These are phyloP conservation scores for Fusarium falciforme DNA, from an alignment of 2,329 filamentous ascomycete genomes.

Conservation along the genomic window DNA sequence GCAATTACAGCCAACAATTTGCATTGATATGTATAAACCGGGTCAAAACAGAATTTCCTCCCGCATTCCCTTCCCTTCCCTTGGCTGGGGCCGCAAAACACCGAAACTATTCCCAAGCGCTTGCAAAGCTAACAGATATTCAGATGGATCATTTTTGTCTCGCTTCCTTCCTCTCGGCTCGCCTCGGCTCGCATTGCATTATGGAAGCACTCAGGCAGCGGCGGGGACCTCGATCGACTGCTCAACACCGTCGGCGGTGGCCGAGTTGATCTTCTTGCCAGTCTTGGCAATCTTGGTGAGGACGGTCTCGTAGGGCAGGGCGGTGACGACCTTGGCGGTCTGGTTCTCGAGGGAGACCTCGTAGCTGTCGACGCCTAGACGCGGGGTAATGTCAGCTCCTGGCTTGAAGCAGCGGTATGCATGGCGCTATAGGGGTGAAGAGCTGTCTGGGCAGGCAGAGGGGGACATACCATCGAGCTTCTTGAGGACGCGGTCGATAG, in stretches of 20 bases:
- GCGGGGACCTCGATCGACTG: constrained; percentile 62
- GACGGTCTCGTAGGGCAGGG: constrained; percentile 81
- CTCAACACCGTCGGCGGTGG: constrained; percentile 74
- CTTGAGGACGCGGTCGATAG: constrained; percentile 90
- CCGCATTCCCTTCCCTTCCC: constrained; percentile 21
- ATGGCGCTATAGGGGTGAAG: background rate
- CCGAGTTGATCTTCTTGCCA: constrained; percentile 88
- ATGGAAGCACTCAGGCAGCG: constrained; percentile 37
- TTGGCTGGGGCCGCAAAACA: constrained; percentile 30
- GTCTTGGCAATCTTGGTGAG: constrained; percentile 94
- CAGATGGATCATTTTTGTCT: constrained; percentile 16
- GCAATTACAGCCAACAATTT: constrained; percentile 1
- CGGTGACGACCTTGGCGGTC: constrained; percentile 80
- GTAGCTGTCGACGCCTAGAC: constrained; percentile 85
- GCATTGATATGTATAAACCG: constrained; percentile 20
- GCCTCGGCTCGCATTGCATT: constrained; percentile 1
- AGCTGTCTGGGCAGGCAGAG: background rate
- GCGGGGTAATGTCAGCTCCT: constrained; percentile 14
- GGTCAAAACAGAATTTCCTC: constrained; percentile 27
- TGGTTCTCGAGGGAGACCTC: constrained; percentile 89
- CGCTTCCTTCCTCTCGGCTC: background rate
- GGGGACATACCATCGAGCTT: constrained; percentile 81
- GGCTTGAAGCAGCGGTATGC: background rate
- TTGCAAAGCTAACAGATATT: constrained; percentile 35
- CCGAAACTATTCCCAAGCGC: constrained; percentile 31